Base-by-base conservation (phyloP, 257 asterid genomes). In the Mentha longifolia region DNA sequence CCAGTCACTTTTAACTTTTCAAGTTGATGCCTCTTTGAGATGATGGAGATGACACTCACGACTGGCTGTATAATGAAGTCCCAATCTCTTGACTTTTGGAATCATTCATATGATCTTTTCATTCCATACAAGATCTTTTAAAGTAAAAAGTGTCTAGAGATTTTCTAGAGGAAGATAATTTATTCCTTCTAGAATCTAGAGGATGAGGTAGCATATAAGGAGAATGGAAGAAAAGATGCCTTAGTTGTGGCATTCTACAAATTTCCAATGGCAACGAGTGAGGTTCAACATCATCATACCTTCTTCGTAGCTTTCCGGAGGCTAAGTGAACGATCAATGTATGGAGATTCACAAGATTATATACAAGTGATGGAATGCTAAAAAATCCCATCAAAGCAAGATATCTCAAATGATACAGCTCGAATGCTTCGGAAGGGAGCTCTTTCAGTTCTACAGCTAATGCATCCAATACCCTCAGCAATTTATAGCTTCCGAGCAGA, bases 301-400 rank as follows among this genome's bases (percentile, higher is more conserved):
- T 56, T 14, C 19, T 4, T 9, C 11, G 41, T 56, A 56, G 39
- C 41, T 28, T 56, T 11, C 41, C 41, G 0, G 0, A 28, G 3
- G 1, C 1, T 25, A 12, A 1, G 14, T 56, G 62, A 28, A 56
- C 14, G 11, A 28, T 56, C 13, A 56, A 25, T 28, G 62, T 25
- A 12, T 56, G 62, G 28, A 56, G 62, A 13, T 56, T 56, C 41
- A 56, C 62, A 28, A 56, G 64, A 15, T 58, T 58, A n/a, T n/a
- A 31, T 15, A 58, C 0, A 31, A 7, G 0, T 30, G 64, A 31
- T 31, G 22, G 43, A 15, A 58, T 15, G 0, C 7, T 15, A 2
- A 14, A 30, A 31, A 45, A 15, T 1, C 62, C 62, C 45, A 7
- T 14, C 3, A 58, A 15, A 58, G 64, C 64, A 31, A 58, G 64